Evolutionary conservation across 1,284 basidiomycete genomes (phyloP), one percentile per base, ranked within the genome.

Genomic region (Cryptococcus floricola): DNA sequence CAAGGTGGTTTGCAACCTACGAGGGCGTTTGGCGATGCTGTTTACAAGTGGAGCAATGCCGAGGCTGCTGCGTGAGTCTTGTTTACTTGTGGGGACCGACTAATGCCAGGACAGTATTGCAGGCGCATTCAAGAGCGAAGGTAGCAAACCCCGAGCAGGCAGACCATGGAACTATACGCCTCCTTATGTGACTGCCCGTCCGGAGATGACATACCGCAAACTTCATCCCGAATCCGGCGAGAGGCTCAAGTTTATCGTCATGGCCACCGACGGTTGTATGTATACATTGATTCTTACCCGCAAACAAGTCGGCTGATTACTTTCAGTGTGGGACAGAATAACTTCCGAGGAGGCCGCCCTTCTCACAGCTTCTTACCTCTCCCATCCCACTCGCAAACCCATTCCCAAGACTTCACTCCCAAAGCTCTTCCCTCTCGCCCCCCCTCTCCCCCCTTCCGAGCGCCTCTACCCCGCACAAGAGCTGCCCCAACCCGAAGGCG

Each of bases 321-420:
- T 31, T 19, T 39, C 54, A 78, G 76, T 98, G 50, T 98, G 94
- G 91, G 96, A 99, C 77, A 82, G 89, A 64, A 82, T 98, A 54
- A 88, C 88, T 59, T 96, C 93, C n/a, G 87, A 93, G 71, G 94
- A 98, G 67, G 91, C 94, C 7, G 92, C 96, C 49, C 83, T 87
- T 16, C 85, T 99, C 23, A 88, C 95, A 18, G 91, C 87, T 4
- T 89, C 88, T 1, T 85, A 92, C 78, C 79, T 97, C 47, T 77
- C 82, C 18, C 89, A 90, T 19, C 75, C 90, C 16, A 85, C 61
- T 37, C 68, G 65, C 45, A n/a, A 58, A 12, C 66, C 69, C 41
- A 65, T 75, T 39, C 53, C 61, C 47, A 73, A 72, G 57, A 54
- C 59, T 10, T 37, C 50, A 34, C 63, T 72, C 16, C 65, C 69